These are phyloP conservation scores for Solanum virginianum DNA, from an alignment of 257 asterid species.

Conservation along the genomic window DNA sequence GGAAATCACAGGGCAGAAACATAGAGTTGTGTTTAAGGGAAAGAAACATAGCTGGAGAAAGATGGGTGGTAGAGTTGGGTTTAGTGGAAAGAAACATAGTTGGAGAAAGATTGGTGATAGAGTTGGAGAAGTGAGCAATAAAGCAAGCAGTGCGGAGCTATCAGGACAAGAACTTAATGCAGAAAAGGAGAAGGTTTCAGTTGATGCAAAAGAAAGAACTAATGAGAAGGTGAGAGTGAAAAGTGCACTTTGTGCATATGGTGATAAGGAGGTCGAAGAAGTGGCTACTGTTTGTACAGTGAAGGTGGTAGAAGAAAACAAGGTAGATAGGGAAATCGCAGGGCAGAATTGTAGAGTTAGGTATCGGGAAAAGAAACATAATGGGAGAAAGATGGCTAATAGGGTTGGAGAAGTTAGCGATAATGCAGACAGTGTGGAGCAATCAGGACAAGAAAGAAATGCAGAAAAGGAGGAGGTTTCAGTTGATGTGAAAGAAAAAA, in stretches of 20 bases:
- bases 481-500: conserved; percentile 1
- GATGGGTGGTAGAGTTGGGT: conserved; percentile 8
- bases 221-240: neutral
- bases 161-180: neutral
- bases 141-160: neutral
- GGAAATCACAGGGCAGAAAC: conserved; percentile 1
- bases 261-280: neutral
- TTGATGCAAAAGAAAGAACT: neutral
- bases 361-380: neutral
- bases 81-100: neutral
- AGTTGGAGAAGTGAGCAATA: neutral
- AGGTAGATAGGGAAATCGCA: conserved; percentile 3
- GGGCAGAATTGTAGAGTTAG: conserved; percentile 4
- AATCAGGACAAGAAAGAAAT: neutral
- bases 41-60: neutral
- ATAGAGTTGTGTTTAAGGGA: conserved; percentile 5
- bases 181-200: neutral
- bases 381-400: neutral
- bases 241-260: too few relatives aligned
- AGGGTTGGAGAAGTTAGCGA: neutral
- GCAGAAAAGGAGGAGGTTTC: neutral
- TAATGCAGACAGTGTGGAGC: neutral
- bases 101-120: neutral
- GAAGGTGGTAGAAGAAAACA: neutral
- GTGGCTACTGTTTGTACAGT: neutral